A percentile compares a stretch with the other conserved stretches of the same genome.
Evolutionary conservation across 345 rosid species (phyloP).

Genomic region (Gossypium herbaceum): DNA sequence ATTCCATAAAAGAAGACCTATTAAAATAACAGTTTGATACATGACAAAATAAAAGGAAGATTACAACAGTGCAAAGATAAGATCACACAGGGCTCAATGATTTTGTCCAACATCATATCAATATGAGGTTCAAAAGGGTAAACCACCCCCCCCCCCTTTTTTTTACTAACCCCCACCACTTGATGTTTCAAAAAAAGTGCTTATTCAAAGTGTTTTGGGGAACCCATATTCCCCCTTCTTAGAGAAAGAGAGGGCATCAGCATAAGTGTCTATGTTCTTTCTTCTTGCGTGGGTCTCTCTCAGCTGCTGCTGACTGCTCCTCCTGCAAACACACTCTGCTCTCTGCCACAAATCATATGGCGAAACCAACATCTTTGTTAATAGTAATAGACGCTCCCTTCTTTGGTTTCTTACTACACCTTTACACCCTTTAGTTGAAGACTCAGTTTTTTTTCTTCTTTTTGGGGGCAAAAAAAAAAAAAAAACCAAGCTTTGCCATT

Average conservation of each 20-base stretch:
- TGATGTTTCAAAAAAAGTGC: slow-evolving; percentile 27
- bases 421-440: background rate
- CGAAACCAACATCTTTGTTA: background rate
- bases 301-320: background rate
- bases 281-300: background rate
- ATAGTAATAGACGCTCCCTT: background rate
- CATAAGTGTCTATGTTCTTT: background rate
- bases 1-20: background rate
- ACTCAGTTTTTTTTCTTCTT: background rate
- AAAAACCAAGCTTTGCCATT: background rate
- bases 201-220: slow-evolving; percentile 24
- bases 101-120: slow-evolving; percentile 28
- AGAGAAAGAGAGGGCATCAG: background rate
- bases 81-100: slow-evolving; percentile 33
- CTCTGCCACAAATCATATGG: slow-evolving; percentile 13
- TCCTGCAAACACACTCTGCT: background rate
- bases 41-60: background rate
- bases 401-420: background rate
- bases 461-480: background rate
- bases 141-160: background rate
- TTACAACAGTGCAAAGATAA: slow-evolving; percentile 16
- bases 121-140: slow-evolving; percentile 22
- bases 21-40: background rate
- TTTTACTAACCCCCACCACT: slow-evolving; percentile 12
- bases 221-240: background rate